A percentile compares a stretch with the other conserved stretches of the same genome.
phyloP scores from a whole-genome alignment of 2,329 filamentous ascomycete genomes.

The Apiospora marii region DNA sequence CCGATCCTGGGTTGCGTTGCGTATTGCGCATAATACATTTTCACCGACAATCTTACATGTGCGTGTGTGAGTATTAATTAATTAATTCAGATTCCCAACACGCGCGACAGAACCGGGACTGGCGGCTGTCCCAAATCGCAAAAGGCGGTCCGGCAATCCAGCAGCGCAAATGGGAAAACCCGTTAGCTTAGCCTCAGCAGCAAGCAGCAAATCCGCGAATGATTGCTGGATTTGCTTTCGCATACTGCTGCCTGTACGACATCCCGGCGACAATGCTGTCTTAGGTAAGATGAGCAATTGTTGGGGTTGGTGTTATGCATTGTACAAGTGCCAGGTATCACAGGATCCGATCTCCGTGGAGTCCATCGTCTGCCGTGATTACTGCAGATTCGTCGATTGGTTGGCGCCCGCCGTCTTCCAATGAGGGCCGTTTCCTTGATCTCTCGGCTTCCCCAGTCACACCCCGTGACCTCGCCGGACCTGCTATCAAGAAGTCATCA shows the following conservation, averaged over 20 bases:
- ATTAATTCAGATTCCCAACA: background rate
- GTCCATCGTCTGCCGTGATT: background rate
- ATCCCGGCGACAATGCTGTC: background rate
- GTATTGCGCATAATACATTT: background rate
- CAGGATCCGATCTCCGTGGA: conserved; percentile 19
- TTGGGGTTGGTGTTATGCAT: background rate
- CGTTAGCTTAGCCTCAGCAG: background rate
- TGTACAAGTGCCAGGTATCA: conserved; percentile 14
- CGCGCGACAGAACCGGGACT: background rate
- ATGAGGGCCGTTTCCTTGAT: background rate
- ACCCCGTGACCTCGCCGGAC: conserved; percentile 13
- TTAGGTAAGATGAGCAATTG: conserved; percentile 15
- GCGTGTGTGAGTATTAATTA: background rate
- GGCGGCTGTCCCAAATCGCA: background rate
- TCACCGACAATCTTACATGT: conserved; percentile 20
- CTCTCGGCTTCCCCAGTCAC: conserved; percentile 18
- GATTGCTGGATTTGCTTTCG: background rate
- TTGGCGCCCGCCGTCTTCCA: background rate
- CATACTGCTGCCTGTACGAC: background rate
- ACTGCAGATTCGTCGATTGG: conserved; percentile 8
- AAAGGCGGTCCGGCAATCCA: background rate
- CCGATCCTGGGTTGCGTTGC: background rate
- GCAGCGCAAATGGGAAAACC: background rate
- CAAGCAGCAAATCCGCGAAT: background rate
- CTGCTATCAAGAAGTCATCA: background rate